Evolutionary conservation across 2,329 filamentous ascomycete genomes (phyloP).

Genomic region (Neofusicoccum kwambonambiense): DNA sequence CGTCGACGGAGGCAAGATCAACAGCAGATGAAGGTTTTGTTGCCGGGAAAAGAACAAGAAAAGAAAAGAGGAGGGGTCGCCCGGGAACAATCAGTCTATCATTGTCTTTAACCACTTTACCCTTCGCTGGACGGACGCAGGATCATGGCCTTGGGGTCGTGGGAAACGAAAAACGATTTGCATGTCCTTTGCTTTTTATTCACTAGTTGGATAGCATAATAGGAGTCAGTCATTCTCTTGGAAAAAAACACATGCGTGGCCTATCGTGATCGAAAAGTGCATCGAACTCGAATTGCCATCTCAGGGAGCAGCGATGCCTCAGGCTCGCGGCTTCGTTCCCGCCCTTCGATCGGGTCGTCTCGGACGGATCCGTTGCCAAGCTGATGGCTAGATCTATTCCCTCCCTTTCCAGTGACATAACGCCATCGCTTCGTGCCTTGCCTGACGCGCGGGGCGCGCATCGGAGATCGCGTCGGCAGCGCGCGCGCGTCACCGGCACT

Average conservation of each 20-base stretch:
- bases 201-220: conserved; percentile 6
- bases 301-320: too few species aligned
- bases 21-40: not conserved
- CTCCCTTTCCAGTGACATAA: too few species aligned
- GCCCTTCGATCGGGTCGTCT: too few species aligned
- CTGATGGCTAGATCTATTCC: too few species aligned
- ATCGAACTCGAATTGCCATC: too few species aligned
- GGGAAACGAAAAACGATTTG: not conserved
- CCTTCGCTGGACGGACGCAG: not conserved
- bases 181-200: not conserved
- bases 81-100: not conserved
- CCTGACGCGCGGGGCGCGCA: not conserved
- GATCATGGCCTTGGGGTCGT: not conserved
- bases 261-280: not conserved
- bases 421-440: not conserved
- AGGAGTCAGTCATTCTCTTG: conserved; percentile 9
- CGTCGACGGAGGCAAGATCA: not conserved
- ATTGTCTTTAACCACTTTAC: not conserved
- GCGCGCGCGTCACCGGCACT: not conserved
- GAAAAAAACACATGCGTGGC: not conserved
- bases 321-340: too few species aligned
- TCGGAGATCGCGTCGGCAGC: not conserved
- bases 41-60: not conserved
- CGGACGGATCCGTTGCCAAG: too few species aligned
- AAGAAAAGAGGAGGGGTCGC: not conserved